A percentile compares a stretch with the other conserved stretches of the same genome.
Conservation (phyloP, 768 basidiomycete species). For the Leccinum variicolor region DNA sequence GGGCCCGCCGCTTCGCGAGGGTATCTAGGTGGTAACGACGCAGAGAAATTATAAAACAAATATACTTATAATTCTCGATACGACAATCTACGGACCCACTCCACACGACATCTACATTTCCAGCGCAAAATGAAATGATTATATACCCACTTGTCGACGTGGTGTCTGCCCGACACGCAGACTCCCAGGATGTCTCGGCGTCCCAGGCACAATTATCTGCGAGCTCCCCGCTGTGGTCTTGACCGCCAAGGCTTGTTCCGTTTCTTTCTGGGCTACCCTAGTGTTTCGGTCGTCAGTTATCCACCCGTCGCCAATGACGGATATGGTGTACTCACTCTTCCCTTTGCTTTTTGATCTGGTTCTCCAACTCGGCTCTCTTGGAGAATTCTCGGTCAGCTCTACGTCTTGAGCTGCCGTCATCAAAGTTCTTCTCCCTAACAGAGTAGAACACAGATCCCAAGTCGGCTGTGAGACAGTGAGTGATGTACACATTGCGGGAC, state of each 20-base stretch:
- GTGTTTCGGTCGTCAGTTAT: slow-evolving; percentile 6
- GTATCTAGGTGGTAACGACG: slow-evolving; percentile 11
- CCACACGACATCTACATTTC: not conserved
- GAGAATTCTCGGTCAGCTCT: slow-evolving; percentile 89
- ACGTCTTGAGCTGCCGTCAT: slow-evolving; percentile 74
- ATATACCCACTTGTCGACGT: slow-evolving; percentile 69
- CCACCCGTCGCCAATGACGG: not conserved
- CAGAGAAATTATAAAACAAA: slow-evolving; percentile 4
- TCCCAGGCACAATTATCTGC: slow-evolving; percentile 76
- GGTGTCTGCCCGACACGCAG: slow-evolving; percentile 73
- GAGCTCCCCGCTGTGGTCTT: slow-evolving; percentile 54
- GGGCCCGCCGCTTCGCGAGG: not conserved
- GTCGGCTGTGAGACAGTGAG: slow-evolving; percentile 56
- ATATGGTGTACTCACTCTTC: slow-evolving; percentile 47
- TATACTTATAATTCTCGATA: not conserved
- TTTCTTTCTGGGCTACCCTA: slow-evolving; percentile 61
- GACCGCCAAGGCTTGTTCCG: slow-evolving; percentile 55
- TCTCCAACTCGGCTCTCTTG: slow-evolving; percentile 86
- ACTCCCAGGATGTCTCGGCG: slow-evolving; percentile 63
- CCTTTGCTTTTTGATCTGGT: slow-evolving; percentile 82
- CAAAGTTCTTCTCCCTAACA: slow-evolving; percentile 97
- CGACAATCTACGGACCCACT: not conserved
- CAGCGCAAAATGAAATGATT: slow-evolving; percentile 14
- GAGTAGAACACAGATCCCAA: slow-evolving; percentile 97
- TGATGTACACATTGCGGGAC: not conserved